phyloP scores from a whole-genome alignment of 2,329 filamentous ascomycete genomes.

The Epichloe gansuensis region DNA sequence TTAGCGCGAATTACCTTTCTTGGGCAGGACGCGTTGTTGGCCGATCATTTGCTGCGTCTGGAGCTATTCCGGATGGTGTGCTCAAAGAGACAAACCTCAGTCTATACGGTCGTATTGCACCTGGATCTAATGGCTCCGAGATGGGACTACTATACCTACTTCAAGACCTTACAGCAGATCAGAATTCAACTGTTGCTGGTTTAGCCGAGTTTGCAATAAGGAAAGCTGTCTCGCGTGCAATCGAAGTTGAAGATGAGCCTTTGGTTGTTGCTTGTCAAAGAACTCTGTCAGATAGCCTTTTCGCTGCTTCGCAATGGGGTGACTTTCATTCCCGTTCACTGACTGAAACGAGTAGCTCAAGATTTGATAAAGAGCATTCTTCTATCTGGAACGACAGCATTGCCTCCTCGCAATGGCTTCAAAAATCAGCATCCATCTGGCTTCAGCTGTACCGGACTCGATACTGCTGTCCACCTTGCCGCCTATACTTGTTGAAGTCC shows the following conservation, averaged over 20 bases:
- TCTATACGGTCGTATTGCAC: conserved; percentile 35
- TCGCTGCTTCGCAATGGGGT: conserved; percentile 44
- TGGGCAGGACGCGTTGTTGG: conserved; percentile 85
- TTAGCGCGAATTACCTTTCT: conserved; percentile 58
- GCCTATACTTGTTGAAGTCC: conserved; percentile 52
- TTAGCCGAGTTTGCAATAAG: conserved; percentile 50
- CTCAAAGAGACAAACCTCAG: conserved; percentile 46
- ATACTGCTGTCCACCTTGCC: conserved; percentile 58
- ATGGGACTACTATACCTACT: conserved; percentile 50
- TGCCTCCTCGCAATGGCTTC: conserved; percentile 44
- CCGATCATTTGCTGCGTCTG: conserved; percentile 67
- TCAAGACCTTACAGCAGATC: conserved; percentile 47
- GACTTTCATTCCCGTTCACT: conserved; percentile 43
- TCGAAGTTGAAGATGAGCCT: conserved; percentile 32
- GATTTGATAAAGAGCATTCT: conserved; percentile 9
- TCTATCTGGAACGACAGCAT: conserved; percentile 26
- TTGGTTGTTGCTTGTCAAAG: conserved; percentile 39
- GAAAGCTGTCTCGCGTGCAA: conserved; percentile 41
- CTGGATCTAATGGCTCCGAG: conserved; percentile 44
- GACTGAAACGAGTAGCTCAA: conserved; percentile 22
- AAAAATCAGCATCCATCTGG: conserved; percentile 48
- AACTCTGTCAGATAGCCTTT: conserved; percentile 39
- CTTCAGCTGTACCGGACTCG: conserved; percentile 45
- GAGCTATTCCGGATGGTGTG: conserved; percentile 49
- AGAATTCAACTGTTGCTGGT: conserved; percentile 42